These are phyloP conservation scores for Termitomyces sp. DNA, from an alignment of 768 basidiomycete genomes.

Conservation along the genomic window DNA sequence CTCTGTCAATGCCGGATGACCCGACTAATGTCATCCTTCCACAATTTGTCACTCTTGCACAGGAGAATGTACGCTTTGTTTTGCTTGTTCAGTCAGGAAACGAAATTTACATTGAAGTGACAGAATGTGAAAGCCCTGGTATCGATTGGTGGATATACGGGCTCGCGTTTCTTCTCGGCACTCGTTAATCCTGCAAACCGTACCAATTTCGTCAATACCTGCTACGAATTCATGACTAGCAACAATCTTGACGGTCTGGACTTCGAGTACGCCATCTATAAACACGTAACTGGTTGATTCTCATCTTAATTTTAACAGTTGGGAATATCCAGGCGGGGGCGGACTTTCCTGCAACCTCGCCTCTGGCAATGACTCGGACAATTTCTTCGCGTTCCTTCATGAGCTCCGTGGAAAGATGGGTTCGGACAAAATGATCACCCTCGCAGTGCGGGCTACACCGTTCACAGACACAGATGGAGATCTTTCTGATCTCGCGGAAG, in stretches of 20 bases:
- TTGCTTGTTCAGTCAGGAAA: neutral
- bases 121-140: slow-evolving; percentile 54
- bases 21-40: slow-evolving; percentile 37
- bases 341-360: slow-evolving; percentile 72
- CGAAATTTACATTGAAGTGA: neutral
- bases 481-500: slow-evolving; percentile 65
- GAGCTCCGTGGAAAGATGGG: slow-evolving; percentile 52
- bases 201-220: slow-evolving; percentile 59
- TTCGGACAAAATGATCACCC: slow-evolving; percentile 50
- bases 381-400: slow-evolving; percentile 74
- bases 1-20: slow-evolving; percentile 24
- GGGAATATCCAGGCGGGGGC: slow-evolving; percentile 75
- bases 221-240: slow-evolving; percentile 39
- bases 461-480: slow-evolving; percentile 53
- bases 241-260: slow-evolving; percentile 59
- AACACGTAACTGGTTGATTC: neutral
- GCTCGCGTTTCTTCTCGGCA: slow-evolving; percentile 58
- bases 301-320: slow-evolving; percentile 28
- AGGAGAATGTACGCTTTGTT: slow-evolving; percentile 30
- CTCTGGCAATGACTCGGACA: slow-evolving; percentile 57
- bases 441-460: slow-evolving; percentile 37
- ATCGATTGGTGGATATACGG: slow-evolving; percentile 71
- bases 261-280: slow-evolving; percentile 33
- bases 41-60: slow-evolving; percentile 47
- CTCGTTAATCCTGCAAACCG: slow-evolving; percentile 53